phyloP scores from a whole-genome alignment of 352 stramenopile species.

The Pythium dissimile region DNA sequence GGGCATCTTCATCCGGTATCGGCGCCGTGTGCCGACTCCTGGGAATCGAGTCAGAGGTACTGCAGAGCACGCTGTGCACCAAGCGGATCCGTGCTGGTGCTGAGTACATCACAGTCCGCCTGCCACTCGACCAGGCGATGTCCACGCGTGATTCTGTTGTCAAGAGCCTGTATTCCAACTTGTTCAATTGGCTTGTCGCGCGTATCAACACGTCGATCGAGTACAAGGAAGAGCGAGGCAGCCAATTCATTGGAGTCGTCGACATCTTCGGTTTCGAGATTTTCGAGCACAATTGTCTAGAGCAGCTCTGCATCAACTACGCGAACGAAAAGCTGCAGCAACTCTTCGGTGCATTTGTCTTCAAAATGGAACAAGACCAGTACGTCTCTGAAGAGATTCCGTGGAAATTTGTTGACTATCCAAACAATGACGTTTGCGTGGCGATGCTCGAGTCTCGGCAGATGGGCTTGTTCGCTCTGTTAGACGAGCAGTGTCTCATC shows the following conservation, averaged over 20 bases:
- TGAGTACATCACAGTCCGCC: slow-evolving; percentile 71
- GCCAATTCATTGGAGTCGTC: slow-evolving; percentile 87
- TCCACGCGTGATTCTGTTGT: slow-evolving; percentile 82
- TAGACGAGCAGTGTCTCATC: slow-evolving; percentile 87
- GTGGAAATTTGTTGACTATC: slow-evolving; percentile 88
- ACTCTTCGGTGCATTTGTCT: slow-evolving; percentile 76
- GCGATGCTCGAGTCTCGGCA: slow-evolving; percentile 68
- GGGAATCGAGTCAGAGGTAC: slow-evolving; percentile 51
- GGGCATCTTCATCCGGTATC: slow-evolving; percentile 50
- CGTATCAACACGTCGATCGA: slow-evolving; percentile 91
- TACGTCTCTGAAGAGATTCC: slow-evolving; percentile 83
- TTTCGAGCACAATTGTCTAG: slow-evolving; percentile 90
- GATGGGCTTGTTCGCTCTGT: slow-evolving; percentile 74
- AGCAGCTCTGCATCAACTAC: slow-evolving; percentile 89
- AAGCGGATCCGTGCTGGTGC: slow-evolving; percentile 78
- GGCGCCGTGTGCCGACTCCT: slow-evolving; percentile 77
- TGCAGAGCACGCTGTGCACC: slow-evolving; percentile 63
- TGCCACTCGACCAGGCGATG: slow-evolving; percentile 62
- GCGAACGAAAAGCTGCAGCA: slow-evolving; percentile 88
- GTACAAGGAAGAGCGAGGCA: slow-evolving; percentile 63
- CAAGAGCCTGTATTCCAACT: slow-evolving; percentile 85
- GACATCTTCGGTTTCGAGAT: slow-evolving; percentile 93
- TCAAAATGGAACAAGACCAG: slow-evolving; percentile 84
- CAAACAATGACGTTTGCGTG: slow-evolving; percentile 84
- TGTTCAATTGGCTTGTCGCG: slow-evolving; percentile 94